Evolutionary conservation across 2,329 filamentous ascomycete genomes (phyloP).

Genomic region (Penicillium sp.): DNA sequence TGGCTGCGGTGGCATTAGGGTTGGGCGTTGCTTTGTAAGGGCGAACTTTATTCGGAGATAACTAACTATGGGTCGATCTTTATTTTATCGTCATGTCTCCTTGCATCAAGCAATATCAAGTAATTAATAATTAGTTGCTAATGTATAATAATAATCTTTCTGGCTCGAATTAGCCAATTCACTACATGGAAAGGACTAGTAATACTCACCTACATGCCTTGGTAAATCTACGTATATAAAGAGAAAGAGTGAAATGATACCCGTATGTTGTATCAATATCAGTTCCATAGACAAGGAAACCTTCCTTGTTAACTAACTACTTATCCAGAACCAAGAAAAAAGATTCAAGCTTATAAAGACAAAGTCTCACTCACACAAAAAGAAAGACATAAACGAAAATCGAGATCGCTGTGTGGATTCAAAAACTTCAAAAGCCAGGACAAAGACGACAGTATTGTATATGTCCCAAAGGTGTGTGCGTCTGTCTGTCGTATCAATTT

Average conservation of each 20-base stretch:
- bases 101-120: neutral
- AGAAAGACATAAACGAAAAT: neutral
- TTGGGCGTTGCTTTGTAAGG: slow-evolving; percentile 14
- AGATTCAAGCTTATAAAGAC: neutral
- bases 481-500: neutral
- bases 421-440: neutral
- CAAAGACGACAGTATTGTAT: neutral
- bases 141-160: neutral
- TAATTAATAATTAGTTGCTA: no score
- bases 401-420: neutral
- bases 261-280: neutral
- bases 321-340: neutral
- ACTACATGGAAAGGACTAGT: neutral
- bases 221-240: no score
- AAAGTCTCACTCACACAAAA: no score
- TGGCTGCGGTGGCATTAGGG: slow-evolving; percentile 22
- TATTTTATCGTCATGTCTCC: neutral
- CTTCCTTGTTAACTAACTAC: neutral
- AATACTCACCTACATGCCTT: neutral
- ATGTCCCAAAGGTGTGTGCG: no score
- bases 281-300: neutral
- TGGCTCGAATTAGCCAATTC: neutral
- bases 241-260: neutral
- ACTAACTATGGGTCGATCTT: neutral
- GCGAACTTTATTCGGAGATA: neutral